Evolutionary conservation across 257 asterid genomes (phyloP).

Genomic region (Pogostemon cablin): DNA sequence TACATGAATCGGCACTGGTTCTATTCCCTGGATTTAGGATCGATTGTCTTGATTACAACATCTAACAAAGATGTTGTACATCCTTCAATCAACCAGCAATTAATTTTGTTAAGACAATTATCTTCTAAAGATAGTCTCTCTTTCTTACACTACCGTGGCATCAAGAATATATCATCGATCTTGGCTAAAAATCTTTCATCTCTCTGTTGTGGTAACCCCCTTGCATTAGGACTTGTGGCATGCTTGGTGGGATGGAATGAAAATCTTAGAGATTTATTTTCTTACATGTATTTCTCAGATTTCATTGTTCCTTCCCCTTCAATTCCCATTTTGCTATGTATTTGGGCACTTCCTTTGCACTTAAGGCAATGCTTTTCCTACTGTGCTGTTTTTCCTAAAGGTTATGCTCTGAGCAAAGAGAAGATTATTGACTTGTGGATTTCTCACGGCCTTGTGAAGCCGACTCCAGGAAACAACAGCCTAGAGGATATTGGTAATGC

Average conservation of each 20-base stretch:
- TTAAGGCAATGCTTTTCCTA: constrained; percentile 25
- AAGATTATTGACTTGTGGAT: constrained; percentile 26
- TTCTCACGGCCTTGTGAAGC: constrained; percentile 24
- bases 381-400: constrained; percentile 22
- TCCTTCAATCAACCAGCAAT: neutral
- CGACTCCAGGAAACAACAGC: neutral
- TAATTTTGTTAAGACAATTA: neutral
- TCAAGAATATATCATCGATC: neutral
- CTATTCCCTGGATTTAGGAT: constrained; percentile 16
- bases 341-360: constrained; percentile 26
- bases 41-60: constrained; percentile 12
- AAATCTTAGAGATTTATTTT: neutral
- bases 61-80: neutral
- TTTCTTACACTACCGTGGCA: no score
- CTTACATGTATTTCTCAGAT: neutral
- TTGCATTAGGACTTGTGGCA: constrained; percentile 20
- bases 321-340: constrained; percentile 17
- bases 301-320: neutral
- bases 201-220: constrained; percentile 18
- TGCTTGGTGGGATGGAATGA: constrained; percentile 17
- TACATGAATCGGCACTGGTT: constrained; percentile 23
- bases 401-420: constrained; percentile 1
- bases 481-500: neutral
- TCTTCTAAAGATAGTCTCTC: neutral
- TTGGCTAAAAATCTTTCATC: constrained; percentile 7